Evolutionary conservation across 169 alveolate genomes (phyloP), one percentile per base, ranked within the genome.

Genomic region (Plasmodium blacklocki): DNA sequence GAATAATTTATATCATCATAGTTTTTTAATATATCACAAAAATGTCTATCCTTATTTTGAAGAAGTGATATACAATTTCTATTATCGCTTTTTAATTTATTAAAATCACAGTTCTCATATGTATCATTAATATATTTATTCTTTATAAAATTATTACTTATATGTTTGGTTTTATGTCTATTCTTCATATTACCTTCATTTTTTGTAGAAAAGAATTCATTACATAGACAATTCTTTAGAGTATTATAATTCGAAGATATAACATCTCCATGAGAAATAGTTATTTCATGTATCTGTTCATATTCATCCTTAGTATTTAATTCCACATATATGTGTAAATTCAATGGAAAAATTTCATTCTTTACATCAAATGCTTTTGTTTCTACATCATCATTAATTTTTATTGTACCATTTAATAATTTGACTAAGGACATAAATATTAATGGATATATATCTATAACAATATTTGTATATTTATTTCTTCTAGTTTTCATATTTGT

Each of bases 401-500:
- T 11, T 56, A 83, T 83, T 0, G 73, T 39, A 14, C 58, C 91
- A 7, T 83, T 67, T 19, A 83, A 62, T 14, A 83, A 45, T 26
- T 68, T 83, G 11, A 63, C 50, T 43, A 83, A 54, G 11, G 91
- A 83, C 3, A 83, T 50, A 49, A 83, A 83, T n/a, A 83, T 47
- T 19, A 83, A 29, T 12, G 91, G 91, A 58, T 68, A 83, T 62
- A 68, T 62, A 83, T 83, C 91, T 19, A 83, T 26, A 8, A 83
- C 47, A n/a, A 83, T 83, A 45, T 83, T 83, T 29, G 91, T 83
- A 39, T 83, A 83, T 54, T 83, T 83, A 60, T 83, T 83, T 83
- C 91, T 83, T 45, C 91, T 68, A 18, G 73, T 54, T n/a, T 58
- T 83, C 7, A 83, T 52, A 4, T 68, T 43, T 26, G 32, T 58